A percentile compares a stretch with the other conserved stretches of the same genome.
phyloP scores from a whole-genome alignment of 1,284 basidiomycete genomes.

The Volvariella volvacea region DNA sequence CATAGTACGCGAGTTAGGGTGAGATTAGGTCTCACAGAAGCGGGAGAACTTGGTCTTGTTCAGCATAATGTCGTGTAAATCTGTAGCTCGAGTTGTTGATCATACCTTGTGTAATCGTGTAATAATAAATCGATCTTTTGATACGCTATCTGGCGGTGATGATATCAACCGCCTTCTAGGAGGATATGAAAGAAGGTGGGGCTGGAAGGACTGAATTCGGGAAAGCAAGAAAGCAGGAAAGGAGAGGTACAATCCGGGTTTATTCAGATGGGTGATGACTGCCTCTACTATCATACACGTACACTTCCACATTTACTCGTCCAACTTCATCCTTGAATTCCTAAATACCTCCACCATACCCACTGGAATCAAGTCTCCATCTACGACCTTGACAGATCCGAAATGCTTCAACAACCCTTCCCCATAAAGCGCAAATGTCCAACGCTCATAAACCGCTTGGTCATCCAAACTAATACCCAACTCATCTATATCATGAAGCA shows the following conservation, averaged over 20 bases:
- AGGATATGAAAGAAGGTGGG: no score
- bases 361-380: slow-evolving; percentile 33
- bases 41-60: no score
- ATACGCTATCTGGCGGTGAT: no score
- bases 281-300: not conserved
- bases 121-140: no score
- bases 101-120: no score
- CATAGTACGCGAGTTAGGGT: no score
- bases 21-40: no score
- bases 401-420: slow-evolving; percentile 34
- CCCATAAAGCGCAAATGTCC: slow-evolving; percentile 34
- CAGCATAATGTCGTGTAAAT: no score
- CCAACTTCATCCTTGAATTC: slow-evolving; percentile 32
- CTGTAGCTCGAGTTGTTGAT: no score
- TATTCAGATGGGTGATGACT: slow-evolving; percentile 53
- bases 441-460: slow-evolving; percentile 20
- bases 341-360: slow-evolving; percentile 36
- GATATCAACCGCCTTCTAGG: no score
- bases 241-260: slow-evolving; percentile 54
- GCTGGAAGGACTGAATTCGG: no score
- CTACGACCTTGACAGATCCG: slow-evolving; percentile 34
- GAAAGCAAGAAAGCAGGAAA: no score
- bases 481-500: slow-evolving; percentile 16
- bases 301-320: slow-evolving; percentile 20
- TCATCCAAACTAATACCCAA: slow-evolving; percentile 2